These are phyloP conservation scores for Naegleria gruberi DNA, from an alignment of 208 protist species.

Conservation along the genomic window DNA sequence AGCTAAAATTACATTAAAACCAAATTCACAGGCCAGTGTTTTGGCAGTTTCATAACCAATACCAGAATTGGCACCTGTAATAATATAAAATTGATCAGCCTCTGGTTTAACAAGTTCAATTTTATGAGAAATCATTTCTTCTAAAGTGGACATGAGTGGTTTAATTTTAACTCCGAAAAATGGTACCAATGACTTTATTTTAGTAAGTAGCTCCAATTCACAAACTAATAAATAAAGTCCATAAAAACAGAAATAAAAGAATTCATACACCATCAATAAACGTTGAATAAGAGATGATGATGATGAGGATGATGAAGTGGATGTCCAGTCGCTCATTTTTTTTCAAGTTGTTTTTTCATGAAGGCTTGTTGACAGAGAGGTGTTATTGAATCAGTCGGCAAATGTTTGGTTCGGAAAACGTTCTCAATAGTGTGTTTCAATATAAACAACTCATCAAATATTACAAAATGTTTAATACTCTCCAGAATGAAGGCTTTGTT, in stretches of 20 bases:
- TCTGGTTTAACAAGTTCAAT: background rate
- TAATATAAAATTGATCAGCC: background rate
- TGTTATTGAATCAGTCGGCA: no score
- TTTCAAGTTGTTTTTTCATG: no score
- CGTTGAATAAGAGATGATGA: no score
- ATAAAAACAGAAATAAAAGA: background rate
- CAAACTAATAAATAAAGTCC: background rate
- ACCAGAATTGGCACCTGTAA: constrained; percentile 4
- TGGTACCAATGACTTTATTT: background rate
- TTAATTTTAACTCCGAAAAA: background rate
- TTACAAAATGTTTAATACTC: no score
- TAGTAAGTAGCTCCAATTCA: background rate
- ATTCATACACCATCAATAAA: background rate
- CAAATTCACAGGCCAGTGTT: background rate
- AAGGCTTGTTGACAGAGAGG: no score
- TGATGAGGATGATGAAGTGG: no score
- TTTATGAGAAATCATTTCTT: background rate
- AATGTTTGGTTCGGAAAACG: no score
- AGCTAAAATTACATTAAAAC: background rate
- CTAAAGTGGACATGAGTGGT: background rate
- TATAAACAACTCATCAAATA: no score
- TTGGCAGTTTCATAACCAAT: constrained; percentile 9
- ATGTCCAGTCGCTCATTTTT: no score
- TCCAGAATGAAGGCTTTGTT: no score
- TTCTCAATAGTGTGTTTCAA: no score